Evolutionary conservation across 768 basidiomycete genomes (phyloP).

Genomic region (Leccinellum rugosiceps): DNA sequence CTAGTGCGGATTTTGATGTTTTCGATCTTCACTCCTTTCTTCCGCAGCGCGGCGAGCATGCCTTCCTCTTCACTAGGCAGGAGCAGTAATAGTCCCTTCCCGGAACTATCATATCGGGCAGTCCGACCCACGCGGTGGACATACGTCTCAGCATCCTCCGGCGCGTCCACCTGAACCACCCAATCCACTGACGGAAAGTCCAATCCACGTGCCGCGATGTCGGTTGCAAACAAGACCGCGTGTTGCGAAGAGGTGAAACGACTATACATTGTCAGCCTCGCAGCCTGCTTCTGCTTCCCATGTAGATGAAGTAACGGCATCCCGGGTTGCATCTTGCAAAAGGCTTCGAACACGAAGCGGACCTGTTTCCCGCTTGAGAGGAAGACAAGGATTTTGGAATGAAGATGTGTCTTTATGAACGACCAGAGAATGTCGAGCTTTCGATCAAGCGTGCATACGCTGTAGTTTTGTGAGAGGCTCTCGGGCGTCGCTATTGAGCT

Average conservation of each 20-base stretch:
- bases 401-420: constrained; percentile 92
- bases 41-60: constrained; percentile 67
- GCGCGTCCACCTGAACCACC: constrained; percentile 94
- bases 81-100: constrained; percentile 79
- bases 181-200: constrained; percentile 97
- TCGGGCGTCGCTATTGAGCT: constrained; percentile 57
- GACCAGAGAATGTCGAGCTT: constrained; percentile 92
- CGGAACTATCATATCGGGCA: constrained; percentile 88
- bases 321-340: constrained; percentile 94
- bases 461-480: constrained; percentile 85
- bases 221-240: constrained; percentile 90
- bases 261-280: constrained; percentile 77
- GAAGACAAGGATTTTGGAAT: constrained; percentile 90
- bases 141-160: constrained; percentile 97
- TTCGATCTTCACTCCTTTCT: constrained; percentile 67
- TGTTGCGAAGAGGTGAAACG: constrained; percentile 81
- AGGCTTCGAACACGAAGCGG: constrained; percentile 93
- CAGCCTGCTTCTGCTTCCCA: constrained; percentile 95
- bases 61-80: constrained; percentile 92
- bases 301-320: constrained; percentile 90
- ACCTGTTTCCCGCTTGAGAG: constrained; percentile 96
- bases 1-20: constrained; percentile 87
- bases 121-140: constrained; percentile 97
- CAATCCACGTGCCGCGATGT: constrained; percentile 92
- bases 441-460: constrained; percentile 75